Evolutionary conservation across 306 rosid species (phyloP).

Genomic region (Cucumis sativus): Cucumber_9930_V3 NC_026657.2:35179001-35179500

Average conservation of each 20-base stretch:
- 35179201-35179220: not conserved
- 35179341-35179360: not conserved
- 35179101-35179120: not conserved
- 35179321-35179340: not conserved
- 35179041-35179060: not conserved
- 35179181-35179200: not conserved
- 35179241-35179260: not conserved
- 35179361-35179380: not conserved
- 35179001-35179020: not conserved
- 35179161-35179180: not conserved
- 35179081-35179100: not conserved
- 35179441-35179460: not conserved
- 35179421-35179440: not conserved
- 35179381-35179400: not conserved
- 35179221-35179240: not conserved
- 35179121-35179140: not conserved
- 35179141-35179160: not conserved
- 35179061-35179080: not conserved
- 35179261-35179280: not conserved
- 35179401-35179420: not conserved
- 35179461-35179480: not conserved
- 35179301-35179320: not conserved
- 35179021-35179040: not conserved
- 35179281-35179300: not conserved
- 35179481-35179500: not conserved